Evolutionary conservation across 192 early-diverging fungal genomes (phyloP).

Genomic region (Rhizoclosmatium globosum): DNA sequence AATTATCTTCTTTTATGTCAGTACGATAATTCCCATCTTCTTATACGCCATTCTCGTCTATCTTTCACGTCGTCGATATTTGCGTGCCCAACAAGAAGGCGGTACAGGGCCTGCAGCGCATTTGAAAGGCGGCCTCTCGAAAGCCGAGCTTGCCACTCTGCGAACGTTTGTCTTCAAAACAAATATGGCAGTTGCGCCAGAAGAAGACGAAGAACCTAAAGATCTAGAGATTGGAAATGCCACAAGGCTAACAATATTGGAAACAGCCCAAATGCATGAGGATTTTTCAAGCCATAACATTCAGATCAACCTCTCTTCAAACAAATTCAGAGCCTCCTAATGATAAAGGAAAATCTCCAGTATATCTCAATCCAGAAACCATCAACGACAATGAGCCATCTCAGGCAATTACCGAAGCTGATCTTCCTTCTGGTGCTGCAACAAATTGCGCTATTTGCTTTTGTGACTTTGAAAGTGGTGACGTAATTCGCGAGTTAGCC

Average conservation of each 20-base stretch:
- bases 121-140: conserved; percentile 37
- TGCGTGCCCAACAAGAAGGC: conserved; percentile 6
- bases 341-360: conserved; percentile 31
- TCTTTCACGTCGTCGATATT: conserved; percentile 26
- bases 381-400: neutral
- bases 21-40: conserved; percentile 32
- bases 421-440: conserved; percentile 34
- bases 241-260: neutral
- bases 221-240: neutral
- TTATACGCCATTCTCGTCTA: conserved; percentile 36
- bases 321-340: neutral
- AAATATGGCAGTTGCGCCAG: conserved; percentile 18
- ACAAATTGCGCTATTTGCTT: conserved; percentile 72
- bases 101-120: conserved; percentile 42
- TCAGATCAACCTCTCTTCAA: neutral
- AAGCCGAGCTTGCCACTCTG: conserved; percentile 37
- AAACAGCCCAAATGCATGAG: neutral
- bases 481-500: conserved; percentile 63
- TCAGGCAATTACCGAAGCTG: conserved; percentile 4
- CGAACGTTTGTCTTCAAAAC: conserved; percentile 42
- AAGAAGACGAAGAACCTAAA: conserved; percentile 30
- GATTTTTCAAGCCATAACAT: neutral
- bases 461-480: conserved; percentile 71
- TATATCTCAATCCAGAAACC: neutral
- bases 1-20: conserved; percentile 43